These are phyloP conservation scores for Gelatoporia subvermispora DNA, from an alignment of 768 basidiomycete species.

Conservation along the genomic window DNA sequence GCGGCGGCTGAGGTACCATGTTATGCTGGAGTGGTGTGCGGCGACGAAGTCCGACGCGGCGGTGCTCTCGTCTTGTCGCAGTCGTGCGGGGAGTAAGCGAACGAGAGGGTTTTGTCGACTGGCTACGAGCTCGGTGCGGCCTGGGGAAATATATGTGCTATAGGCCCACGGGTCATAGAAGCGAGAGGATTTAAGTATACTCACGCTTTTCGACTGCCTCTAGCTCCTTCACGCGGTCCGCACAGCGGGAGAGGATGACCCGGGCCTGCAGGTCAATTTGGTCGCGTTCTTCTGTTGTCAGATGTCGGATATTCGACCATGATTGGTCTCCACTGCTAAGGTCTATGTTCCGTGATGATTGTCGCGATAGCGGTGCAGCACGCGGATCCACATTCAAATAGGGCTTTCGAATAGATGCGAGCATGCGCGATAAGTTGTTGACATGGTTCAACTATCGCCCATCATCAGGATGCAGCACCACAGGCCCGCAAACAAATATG, in stretches of 20 bases:
- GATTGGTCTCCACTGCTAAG: conserved; percentile 38
- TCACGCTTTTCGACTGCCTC: conserved; percentile 86
- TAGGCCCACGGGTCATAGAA: neutral
- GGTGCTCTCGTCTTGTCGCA: conserved; percentile 52
- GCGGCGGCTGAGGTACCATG: conserved; percentile 83
- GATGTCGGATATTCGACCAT: conserved; percentile 62
- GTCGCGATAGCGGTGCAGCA: conserved; percentile 45
- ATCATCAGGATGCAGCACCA: conserved; percentile 3
- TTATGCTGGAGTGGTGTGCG: conserved; percentile 91
- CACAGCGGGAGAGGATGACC: conserved; percentile 78
- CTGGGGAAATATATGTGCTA: conserved; percentile 32
- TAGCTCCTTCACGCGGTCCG: conserved; percentile 83
- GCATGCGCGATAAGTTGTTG: conserved; percentile 62
- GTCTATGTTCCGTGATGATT: conserved; percentile 51
- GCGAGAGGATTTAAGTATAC: conserved; percentile 24
- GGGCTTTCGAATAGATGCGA: conserved; percentile 72
- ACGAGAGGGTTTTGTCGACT: conserved; percentile 61
- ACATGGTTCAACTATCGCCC: conserved; percentile 63
- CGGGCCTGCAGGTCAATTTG: conserved; percentile 93
- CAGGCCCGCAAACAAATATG: neutral
- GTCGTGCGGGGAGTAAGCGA: conserved; percentile 66
- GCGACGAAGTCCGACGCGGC: conserved; percentile 68
- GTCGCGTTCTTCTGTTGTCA: conserved; percentile 90
- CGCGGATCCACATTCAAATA: conserved; percentile 80
- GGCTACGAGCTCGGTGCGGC: conserved; percentile 61